phyloP scores from a whole-genome alignment of 805 yeast species.

The Candida insectalens region DNA sequence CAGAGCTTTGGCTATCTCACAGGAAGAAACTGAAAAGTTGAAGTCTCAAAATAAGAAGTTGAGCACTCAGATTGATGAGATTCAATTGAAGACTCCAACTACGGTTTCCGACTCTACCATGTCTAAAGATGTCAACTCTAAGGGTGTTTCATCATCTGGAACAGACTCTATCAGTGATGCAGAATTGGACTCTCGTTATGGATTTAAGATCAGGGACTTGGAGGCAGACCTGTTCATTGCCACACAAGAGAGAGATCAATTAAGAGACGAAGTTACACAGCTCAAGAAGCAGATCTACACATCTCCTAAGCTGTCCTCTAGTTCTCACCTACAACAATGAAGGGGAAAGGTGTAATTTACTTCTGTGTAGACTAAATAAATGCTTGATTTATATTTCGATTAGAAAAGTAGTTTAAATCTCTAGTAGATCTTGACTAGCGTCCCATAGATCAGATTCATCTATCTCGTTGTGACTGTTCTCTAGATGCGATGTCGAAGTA shows the following conservation, averaged over 20 bases:
- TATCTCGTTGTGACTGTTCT: no score
- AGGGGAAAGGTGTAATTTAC: neutral
- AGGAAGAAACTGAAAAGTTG: conserved; percentile 57
- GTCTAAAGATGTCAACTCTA: neutral
- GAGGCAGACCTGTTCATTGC: conserved; percentile 77
- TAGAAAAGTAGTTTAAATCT: neutral
- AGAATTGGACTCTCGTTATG: conserved; percentile 41
- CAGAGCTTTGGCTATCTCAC: conserved; percentile 63
- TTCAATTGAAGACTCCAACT: conserved; percentile 31
- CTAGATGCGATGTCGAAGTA: no score
- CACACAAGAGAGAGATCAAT: conserved; percentile 75
- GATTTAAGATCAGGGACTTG: conserved; percentile 68
- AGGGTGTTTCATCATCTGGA: neutral
- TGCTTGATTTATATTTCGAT: neutral
- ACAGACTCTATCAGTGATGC: neutral
- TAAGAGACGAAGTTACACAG: conserved; percentile 48
- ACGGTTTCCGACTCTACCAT: neutral
- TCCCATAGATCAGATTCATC: conserved; percentile 20
- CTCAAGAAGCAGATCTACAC: conserved; percentile 47
- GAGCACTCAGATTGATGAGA: conserved; percentile 58
- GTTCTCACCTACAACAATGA: no score
- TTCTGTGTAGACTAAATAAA: neutral
- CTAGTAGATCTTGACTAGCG: conserved; percentile 9
- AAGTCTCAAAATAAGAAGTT: conserved; percentile 47
- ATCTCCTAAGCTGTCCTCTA: conserved; percentile 4